A percentile compares a stretch with the other conserved stretches of the same genome.
phyloP scores from a whole-genome alignment of 352 stramenopile species.

The Phytophthora idaei region DNA sequence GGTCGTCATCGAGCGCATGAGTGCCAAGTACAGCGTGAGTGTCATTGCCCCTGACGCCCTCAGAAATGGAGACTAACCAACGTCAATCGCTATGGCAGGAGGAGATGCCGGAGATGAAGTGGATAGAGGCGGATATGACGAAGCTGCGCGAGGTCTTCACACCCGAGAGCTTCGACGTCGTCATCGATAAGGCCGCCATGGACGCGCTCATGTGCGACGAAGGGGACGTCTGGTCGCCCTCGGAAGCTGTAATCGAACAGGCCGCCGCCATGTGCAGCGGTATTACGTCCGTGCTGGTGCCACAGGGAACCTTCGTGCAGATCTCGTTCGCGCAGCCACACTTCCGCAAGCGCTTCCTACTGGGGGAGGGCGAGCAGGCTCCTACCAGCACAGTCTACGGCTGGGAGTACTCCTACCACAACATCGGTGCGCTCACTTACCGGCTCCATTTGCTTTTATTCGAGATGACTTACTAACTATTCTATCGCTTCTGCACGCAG shows the following conservation, averaged over 20 bases:
- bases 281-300: constrained; percentile 51
- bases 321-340: constrained; percentile 85
- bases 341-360: constrained; percentile 73
- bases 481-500: constrained; percentile 25
- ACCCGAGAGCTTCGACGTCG: constrained; percentile 61
- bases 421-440: constrained; percentile 43
- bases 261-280: constrained; percentile 58
- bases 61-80: neutral
- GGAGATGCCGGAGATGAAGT: constrained; percentile 56
- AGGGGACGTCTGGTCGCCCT: constrained; percentile 76
- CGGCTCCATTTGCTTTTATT: neutral
- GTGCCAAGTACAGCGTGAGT: constrained; percentile 53
- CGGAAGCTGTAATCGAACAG: constrained; percentile 50
- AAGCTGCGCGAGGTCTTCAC: constrained; percentile 50
- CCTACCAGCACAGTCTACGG: constrained; percentile 43
- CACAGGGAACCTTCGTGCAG: constrained; percentile 64
- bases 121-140: constrained; percentile 66
- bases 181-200: constrained; percentile 89
- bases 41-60: neutral
- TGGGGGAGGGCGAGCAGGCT: constrained; percentile 46
- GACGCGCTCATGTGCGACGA: constrained; percentile 82
- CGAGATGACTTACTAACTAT: constrained; percentile 3
- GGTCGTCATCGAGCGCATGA: constrained; percentile 74
- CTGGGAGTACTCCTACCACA: constrained; percentile 58
- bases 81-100: constrained; percentile 24